These are phyloP conservation scores for Gleditsia sinensis DNA, from an alignment of 306 rosid genomes.

Conservation along the genomic window DNA sequence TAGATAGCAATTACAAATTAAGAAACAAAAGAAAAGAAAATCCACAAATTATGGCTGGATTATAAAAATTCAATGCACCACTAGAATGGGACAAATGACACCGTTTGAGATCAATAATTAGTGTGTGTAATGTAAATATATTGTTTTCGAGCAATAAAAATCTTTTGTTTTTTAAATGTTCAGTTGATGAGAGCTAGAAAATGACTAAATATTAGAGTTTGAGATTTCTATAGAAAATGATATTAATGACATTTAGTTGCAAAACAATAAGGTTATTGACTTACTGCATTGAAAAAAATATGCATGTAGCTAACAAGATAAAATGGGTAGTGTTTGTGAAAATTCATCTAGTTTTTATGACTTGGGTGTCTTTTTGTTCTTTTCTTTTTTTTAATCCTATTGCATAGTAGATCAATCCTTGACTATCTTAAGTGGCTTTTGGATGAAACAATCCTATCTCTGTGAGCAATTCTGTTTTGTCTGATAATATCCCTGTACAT, in stretches of 20 bases:
- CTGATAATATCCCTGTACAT: neutral
- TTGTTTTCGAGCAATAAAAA: neutral
- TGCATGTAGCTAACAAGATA: neutral
- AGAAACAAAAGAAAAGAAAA: no score
- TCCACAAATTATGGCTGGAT: neutral
- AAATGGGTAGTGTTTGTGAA: neutral
- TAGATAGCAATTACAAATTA: neutral
- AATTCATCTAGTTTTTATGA: no score
- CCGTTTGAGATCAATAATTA: neutral
- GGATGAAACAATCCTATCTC: neutral
- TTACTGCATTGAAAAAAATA: neutral
- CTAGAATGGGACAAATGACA: neutral
- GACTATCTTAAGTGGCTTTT: neutral
- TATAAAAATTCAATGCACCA: neutral
- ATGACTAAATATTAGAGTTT: neutral
- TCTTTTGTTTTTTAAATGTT: neutral
- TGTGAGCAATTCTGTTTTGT: neutral
- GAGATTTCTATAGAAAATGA: conserved; percentile 1
- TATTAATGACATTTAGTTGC: neutral
- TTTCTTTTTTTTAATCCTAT: neutral
- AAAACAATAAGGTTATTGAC: neutral
- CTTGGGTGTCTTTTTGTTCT: neutral
- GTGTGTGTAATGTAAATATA: neutral
- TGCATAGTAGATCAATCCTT: conserved; percentile 6
- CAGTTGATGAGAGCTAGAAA: neutral